phyloP scores from a whole-genome alignment of 306 rosid species.

The Prunus mume region DNA sequence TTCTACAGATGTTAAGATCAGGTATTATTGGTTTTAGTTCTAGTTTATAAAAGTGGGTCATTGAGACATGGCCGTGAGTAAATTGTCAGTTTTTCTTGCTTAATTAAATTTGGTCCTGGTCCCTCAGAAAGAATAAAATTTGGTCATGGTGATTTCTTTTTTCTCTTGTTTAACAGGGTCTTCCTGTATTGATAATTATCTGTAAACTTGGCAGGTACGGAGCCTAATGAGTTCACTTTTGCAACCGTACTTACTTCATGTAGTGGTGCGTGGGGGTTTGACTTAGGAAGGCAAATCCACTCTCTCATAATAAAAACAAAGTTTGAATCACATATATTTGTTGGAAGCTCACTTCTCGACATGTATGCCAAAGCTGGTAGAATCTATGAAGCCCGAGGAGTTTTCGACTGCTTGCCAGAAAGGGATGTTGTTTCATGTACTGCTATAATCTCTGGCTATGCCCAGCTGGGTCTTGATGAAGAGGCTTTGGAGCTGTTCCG shows the following conservation, averaged over 20 bases:
- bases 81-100: neutral
- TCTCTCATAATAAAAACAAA: slow-evolving; percentile 54
- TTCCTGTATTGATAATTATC: neutral
- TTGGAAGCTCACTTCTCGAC: slow-evolving; percentile 90
- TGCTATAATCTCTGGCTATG: slow-evolving; percentile 84
- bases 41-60: slow-evolving; percentile 6
- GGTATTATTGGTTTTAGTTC: slow-evolving; percentile 37
- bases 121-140: too few species aligned
- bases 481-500: slow-evolving; percentile 72
- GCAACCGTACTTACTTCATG: slow-evolving; percentile 81
- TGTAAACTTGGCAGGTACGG: slow-evolving; percentile 51
- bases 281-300: slow-evolving; percentile 74
- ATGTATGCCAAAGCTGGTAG: slow-evolving; percentile 85
- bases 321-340: slow-evolving; percentile 60
- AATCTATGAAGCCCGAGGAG: slow-evolving; percentile 60
- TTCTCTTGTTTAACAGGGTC: neutral
- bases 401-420: slow-evolving; percentile 73
- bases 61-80: neutral
- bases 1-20: slow-evolving; percentile 70
- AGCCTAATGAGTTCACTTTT: slow-evolving; percentile 82
- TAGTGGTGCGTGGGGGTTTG: slow-evolving; percentile 48
- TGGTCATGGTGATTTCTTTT: neutral
- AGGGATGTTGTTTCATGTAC: slow-evolving; percentile 86
- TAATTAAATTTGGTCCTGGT: neutral
- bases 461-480: slow-evolving; percentile 76